Base-by-base conservation (phyloP, 371 early-diverging fungal genomes). In the Coemansia sp. region DNA sequence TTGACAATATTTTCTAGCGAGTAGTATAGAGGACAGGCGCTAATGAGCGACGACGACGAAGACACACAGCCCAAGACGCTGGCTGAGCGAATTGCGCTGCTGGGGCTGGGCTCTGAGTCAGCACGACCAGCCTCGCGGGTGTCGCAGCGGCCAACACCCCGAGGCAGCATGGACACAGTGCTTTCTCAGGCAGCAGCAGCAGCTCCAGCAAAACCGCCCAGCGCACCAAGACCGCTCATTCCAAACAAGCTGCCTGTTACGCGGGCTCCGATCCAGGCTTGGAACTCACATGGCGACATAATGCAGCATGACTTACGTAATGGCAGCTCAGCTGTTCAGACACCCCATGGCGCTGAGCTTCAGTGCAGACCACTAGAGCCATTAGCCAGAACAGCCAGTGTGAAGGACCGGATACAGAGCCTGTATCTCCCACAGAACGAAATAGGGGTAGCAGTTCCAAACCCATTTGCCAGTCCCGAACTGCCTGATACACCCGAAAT, bases 391-490 rank as follows among this genome's bases (percentile, higher is more conserved):
- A 7, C 30, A 18, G n/a, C 18, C 23, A 44, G 71, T 47, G 62
- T 71, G 9, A 69, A 62, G 48, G 69, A 71, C 52, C 69, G 71
- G 44, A 62, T 71, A 53, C 69, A 62, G 14, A 62, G 63, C 25
- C 68, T 71, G 20, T 42, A 47, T n/a, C 44, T 52, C 20, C 30
- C 53, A 1, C 70, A 59, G n/a, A 4, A 26, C 30, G 40, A 23
- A 4, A 4, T 58, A 18, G n/a, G 6, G 14, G 30, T 39, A 26
- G 64, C 20, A 48, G 50, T 16, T 1, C 26, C 42, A 0, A 75
- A 75, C 21, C 75, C 75, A 11, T 75, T 75, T 75, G 71, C 75
- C 52, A 75, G 75, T 62, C 75, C 75, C 5, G 72, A 75, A 39
- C 67, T 75, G 28, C 21, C 65, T 3, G 50, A 39, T 8, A 21